A percentile compares a stretch with the other conserved stretches of the same genome.
Conservation (phyloP, 106 monocot genomes). For the Apostasia ramifera region DNA sequence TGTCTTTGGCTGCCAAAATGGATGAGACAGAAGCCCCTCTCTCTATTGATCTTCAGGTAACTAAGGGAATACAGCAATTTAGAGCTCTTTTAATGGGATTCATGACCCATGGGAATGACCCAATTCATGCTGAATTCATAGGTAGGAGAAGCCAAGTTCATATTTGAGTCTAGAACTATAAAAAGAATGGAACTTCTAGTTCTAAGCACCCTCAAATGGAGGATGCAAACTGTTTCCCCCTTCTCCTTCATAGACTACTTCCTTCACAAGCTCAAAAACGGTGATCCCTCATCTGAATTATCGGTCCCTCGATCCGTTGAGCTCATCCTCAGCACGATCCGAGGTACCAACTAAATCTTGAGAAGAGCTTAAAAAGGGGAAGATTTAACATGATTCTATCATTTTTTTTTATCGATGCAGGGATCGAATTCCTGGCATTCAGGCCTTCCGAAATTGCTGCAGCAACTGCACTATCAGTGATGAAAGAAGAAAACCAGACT, state of each 20-base stretch:
- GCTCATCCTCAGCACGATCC: slow-evolving; percentile 39
- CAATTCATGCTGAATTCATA: slow-evolving; percentile 4
- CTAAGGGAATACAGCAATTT: neutral
- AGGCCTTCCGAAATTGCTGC: slow-evolving; percentile 76
- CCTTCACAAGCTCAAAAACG: slow-evolving; percentile 38
- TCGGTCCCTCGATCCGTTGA: slow-evolving; percentile 25
- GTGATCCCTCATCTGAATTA: slow-evolving; percentile 13
- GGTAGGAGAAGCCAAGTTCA: slow-evolving; percentile 38
- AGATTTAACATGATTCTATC: neutral
- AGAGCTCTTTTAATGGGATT: neutral
- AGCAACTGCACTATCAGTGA: slow-evolving; percentile 37
- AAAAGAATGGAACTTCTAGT: slow-evolving; percentile 82
- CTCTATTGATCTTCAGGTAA: slow-evolving; percentile 72
- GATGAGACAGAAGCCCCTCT: slow-evolving; percentile 68
- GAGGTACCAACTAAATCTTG: slow-evolving; percentile 20
- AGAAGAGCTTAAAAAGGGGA: no score
- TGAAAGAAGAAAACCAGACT: slow-evolving; percentile 12
- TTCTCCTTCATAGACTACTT: slow-evolving; percentile 73
- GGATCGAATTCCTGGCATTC: slow-evolving; percentile 49
- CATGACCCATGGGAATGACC: neutral
- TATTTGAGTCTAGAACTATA: slow-evolving; percentile 61
- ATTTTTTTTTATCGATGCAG: slow-evolving; percentile 17
- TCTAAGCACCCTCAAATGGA: slow-evolving; percentile 64
- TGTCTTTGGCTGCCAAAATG: slow-evolving; percentile 78
- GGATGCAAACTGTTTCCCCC: slow-evolving; percentile 72